Evolutionary conservation across 2,329 filamentous ascomycete species (phyloP), one percentile per base, ranked within the genome.

Genomic region (Penicillium sp.): DNA sequence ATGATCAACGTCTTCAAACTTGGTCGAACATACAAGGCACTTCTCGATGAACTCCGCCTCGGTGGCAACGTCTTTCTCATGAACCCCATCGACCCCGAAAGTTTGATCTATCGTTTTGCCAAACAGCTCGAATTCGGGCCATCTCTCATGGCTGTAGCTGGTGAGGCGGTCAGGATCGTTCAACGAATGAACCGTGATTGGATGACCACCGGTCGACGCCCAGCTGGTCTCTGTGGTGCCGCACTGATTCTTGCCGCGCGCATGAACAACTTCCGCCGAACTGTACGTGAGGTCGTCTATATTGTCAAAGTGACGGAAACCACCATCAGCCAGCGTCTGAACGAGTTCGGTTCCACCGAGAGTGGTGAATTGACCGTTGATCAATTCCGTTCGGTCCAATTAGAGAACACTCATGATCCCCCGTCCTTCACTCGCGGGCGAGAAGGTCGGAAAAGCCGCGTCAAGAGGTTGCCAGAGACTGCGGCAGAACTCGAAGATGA

Each of bases 191-290:
- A 90, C 61, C 82, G 90, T 51, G 94, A 99, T 75, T 97, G 94
- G 92, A 97, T 99, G 85, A 88, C 92, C 45, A 91, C 92, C 70
- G 94, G 94, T 65, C 89, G 94, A 67, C 87, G 94, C 39, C 94
- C 94, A 16, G 93, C 93, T 7, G 94, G 94, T 62, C 87, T 97
- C 52, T 97, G 92, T 71, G 94, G 94, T 58, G 94, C 94, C 13
- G 96, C 92, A 62, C 82, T 99, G 46, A 89, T 99, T 58, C 87
- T 99, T 71, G 94, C 94, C 7, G 93, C 94, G 9, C 89, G 94
- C 50, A 97, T 97, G 88, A 96, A 97, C 81, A 97, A 97, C 73
- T 99, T 95, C 70, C 88, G 93, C 42, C 87, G 94, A 18, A 96
- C 91, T 0, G 86, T 96, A 13, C 85, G 91, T 31, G 94, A 99